Percentiles rank a stretch among this genome's conserved stretches.
Evolutionary conservation across 306 rosid genomes (phyloP).

Genomic region (Acacia crassicarpa): DNA sequence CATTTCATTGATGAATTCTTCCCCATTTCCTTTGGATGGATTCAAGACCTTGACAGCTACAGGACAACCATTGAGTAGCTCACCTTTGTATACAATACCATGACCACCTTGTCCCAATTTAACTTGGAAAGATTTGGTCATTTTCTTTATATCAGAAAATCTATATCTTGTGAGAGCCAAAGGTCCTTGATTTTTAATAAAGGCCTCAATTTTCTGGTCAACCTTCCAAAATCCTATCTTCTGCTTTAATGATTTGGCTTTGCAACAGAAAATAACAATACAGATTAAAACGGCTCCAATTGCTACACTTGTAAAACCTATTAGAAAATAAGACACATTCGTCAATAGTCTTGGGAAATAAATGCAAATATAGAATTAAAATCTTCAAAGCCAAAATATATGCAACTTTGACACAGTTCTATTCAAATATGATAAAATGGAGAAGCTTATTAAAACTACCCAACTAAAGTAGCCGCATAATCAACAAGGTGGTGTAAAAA

Average conservation of each 20-base stretch:
- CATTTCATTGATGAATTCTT: conserved; percentile 41
- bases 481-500: neutral
- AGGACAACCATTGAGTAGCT: neutral
- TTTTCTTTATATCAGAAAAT: conserved; percentile 29
- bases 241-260: too few relatives aligned
- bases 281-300: too few relatives aligned
- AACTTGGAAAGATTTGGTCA: conserved; percentile 17
- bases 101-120: conserved; percentile 45
- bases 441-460: neutral
- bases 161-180: conserved; percentile 28
- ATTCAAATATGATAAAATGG: too few relatives aligned
- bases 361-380: too few relatives aligned
- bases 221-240: too few relatives aligned
- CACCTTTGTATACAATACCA: conserved; percentile 39
- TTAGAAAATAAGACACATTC: too few relatives aligned
- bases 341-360: too few relatives aligned
- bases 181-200: conserved; percentile 27
- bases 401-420: too few relatives aligned
- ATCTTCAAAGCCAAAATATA: too few relatives aligned
- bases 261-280: too few relatives aligned
- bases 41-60: conserved; percentile 47
- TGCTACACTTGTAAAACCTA: too few relatives aligned
- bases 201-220: conserved; percentile 12
- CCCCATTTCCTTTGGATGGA: conserved; percentile 34
- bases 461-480: neutral